phyloP scores from a whole-genome alignment of 805 yeast species.

The Starmerella scarabaei region DNA sequence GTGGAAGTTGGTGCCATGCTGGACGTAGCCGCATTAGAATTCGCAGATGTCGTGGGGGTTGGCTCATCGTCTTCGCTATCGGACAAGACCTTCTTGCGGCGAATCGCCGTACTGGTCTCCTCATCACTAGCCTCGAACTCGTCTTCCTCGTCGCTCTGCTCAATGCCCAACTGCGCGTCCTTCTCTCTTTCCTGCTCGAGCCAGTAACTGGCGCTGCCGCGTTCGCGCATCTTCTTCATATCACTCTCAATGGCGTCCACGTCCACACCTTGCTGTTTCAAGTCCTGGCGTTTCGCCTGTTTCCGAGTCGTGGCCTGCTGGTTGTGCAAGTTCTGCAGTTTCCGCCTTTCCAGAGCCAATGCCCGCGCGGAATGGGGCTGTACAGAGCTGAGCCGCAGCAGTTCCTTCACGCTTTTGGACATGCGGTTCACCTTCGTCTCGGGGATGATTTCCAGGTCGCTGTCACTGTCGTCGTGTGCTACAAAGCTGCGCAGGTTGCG shows the following conservation, averaged over 20 bases:
- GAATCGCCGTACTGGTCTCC: background rate
- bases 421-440: slow-evolving; percentile 11
- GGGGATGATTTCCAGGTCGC: slow-evolving; percentile 20
- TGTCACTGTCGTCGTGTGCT: slow-evolving; percentile 8
- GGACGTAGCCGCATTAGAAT: background rate
- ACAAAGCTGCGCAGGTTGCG: slow-evolving; percentile 15
- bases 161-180: slow-evolving; percentile 11
- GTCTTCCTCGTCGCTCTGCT: slow-evolving; percentile 5
- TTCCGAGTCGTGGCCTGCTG: slow-evolving; percentile 10
- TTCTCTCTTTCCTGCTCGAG: slow-evolving; percentile 15
- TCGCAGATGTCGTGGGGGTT: slow-evolving; percentile 1
- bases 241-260: slow-evolving; percentile 7
- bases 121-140: slow-evolving; percentile 5
- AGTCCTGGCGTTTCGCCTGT: slow-evolving; percentile 2
- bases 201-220: slow-evolving; percentile 7
- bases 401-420: slow-evolving; percentile 13
- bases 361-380: slow-evolving; percentile 1
- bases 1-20: background rate
- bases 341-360: slow-evolving; percentile 5
- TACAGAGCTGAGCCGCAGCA: slow-evolving; percentile 14
- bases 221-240: slow-evolving; percentile 1
- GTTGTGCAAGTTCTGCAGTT: slow-evolving; percentile 9
- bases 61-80: slow-evolving; percentile 8
- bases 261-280: slow-evolving; percentile 15
- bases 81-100: slow-evolving; percentile 1